Evolutionary conservation across 1,284 basidiomycete species (phyloP), one percentile per base, ranked within the genome.

Genomic region (Xerocomus nothofagi): DNA sequence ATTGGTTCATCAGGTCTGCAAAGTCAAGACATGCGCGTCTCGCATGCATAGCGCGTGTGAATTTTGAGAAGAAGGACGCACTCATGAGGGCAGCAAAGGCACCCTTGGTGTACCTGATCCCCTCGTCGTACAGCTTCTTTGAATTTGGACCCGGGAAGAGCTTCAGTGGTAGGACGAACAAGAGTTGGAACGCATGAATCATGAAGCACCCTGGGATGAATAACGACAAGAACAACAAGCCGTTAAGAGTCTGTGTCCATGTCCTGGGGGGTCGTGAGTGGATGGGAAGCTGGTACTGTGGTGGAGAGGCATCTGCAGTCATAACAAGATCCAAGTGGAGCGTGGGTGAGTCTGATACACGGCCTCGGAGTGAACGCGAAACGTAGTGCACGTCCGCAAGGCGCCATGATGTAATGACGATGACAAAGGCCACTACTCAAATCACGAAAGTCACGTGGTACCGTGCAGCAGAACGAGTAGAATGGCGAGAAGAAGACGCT

Each of bases 61-160:
- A 49, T 34, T 40, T 12, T 11, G 50, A 33, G 45, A 41, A 33
- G 45, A 41, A 31, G 17, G 36, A 78, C 82, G 63, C 63, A 91
- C 93, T 79, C 48, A 88, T 68, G 23, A 93, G 73, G 55, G 76
- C 74, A 9, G 84, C 89, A 68, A 93, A 93, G 14, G 85, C 78
- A 29, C 88, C 89, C 70, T 95, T 94, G 44, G 88, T 90, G 65
- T 86, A 86, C 20, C 83, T 78, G 40, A 93, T 82, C 1, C 83
- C 84, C 44, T 78, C 71, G 37, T 85, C 76, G 63, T 90, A 93
- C 37, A 82, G 62, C 21, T 66, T 71, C 53, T 66, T 70, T 18
- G 80, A 68, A 69, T 66, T 73, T 39, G 53, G 50, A 52, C 68
- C 56, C 53, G 81, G 78, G 29, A 88, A 61, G 23, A 85, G 60